Percentiles rank a stretch among this genome's conserved stretches.
phyloP scores from a whole-genome alignment of 208 protist species.

The Vickermania spadyakhi region DNA sequence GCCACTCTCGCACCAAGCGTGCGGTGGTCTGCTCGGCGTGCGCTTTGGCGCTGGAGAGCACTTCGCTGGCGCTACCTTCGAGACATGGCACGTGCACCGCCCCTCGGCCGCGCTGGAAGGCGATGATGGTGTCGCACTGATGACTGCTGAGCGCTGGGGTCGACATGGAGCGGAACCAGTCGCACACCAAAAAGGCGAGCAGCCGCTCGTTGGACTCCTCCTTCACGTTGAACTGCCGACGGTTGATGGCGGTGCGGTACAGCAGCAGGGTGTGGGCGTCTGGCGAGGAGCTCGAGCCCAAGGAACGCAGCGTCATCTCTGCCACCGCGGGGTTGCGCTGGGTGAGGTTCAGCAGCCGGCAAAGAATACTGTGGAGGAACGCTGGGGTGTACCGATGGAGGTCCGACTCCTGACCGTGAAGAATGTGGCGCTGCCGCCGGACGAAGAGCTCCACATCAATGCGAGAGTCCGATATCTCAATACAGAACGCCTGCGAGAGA shows the following conservation, averaged over 20 bases:
- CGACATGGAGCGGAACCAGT: constrained; percentile 72
- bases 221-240: constrained; percentile 48
- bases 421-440: constrained; percentile 59
- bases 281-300: constrained; percentile 49
- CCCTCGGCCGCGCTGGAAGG: constrained; percentile 36
- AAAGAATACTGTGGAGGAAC: constrained; percentile 65
- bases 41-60: too few relatives aligned
- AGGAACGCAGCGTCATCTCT: constrained; percentile 35
- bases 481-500: constrained; percentile 67
- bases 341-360: constrained; percentile 61
- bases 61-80: constrained; percentile 4
- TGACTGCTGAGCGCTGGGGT: constrained; percentile 45
- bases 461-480: constrained; percentile 65
- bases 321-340: constrained; percentile 20
- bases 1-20: constrained; percentile 42
- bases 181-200: constrained; percentile 65
- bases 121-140: constrained; percentile 49
- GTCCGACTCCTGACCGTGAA: constrained; percentile 78
- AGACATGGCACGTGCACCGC: too few relatives aligned
- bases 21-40: too few relatives aligned
- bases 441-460: constrained; percentile 73
- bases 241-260: constrained; percentile 71
- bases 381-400: constrained; percentile 64
- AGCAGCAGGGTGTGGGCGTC: constrained; percentile 27
- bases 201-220: constrained; percentile 42